Percentiles rank a stretch among this genome's conserved stretches.
phyloP scores from a whole-genome alignment of 1,284 basidiomycete genomes.

The Coniferiporia weirii region DNA sequence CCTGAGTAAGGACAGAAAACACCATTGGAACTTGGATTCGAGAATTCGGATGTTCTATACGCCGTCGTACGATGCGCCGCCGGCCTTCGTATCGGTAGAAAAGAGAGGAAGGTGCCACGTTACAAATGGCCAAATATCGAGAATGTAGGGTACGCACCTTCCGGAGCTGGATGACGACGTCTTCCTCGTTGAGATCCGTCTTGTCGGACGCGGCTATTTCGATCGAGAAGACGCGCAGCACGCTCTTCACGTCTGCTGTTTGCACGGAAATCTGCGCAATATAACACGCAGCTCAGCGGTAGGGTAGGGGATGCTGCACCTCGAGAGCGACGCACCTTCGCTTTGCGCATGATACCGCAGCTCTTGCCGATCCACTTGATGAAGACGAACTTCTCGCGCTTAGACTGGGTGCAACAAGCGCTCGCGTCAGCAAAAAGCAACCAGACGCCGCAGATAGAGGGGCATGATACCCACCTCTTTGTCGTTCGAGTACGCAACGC shows the following conservation, averaged over 20 bases:
- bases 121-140: neutral
- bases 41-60: slow-evolving; percentile 10
- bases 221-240: slow-evolving; percentile 75
- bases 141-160: slow-evolving; percentile 47
- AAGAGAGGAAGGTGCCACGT: no score
- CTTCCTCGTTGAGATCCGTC: slow-evolving; percentile 79
- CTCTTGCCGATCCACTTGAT: slow-evolving; percentile 84
- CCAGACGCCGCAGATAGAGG: neutral
- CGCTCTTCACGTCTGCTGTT: slow-evolving; percentile 76
- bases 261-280: slow-evolving; percentile 77
- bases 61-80: slow-evolving; percentile 25
- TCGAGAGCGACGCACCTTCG: slow-evolving; percentile 54
- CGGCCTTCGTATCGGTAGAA: slow-evolving; percentile 18
- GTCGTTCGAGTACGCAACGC: slow-evolving; percentile 82
- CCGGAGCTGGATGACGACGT: slow-evolving; percentile 64
- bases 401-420: slow-evolving; percentile 34
- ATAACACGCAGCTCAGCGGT: neutral
- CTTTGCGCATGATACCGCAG: slow-evolving; percentile 88
- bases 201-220: slow-evolving; percentile 79
- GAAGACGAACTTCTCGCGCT: slow-evolving; percentile 86
- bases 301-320: neutral
- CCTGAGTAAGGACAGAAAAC: neutral
- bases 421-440: neutral
- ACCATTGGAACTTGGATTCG: neutral
- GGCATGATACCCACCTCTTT: slow-evolving; percentile 41